Evolutionary conservation across 176 grass and related monocot species (phyloP).

Genomic region (Juncus inflexus): DNA sequence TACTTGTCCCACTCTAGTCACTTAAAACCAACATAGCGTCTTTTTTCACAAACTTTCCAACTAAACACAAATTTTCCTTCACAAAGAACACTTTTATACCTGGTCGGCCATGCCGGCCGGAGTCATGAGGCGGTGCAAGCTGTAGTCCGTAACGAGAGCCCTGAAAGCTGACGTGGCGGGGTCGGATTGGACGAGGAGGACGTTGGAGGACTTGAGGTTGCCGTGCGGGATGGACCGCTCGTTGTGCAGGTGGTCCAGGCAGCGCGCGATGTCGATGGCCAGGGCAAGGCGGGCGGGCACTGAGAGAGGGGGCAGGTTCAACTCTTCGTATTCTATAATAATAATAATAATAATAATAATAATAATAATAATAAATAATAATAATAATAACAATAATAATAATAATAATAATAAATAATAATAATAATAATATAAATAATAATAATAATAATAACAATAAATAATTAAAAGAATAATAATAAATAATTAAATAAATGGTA

Average conservation of each 20-base stretch:
- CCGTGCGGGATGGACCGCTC: conserved; percentile 76
- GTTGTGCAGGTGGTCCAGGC: conserved; percentile 81
- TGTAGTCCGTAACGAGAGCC: conserved; percentile 65
- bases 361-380: background rate
- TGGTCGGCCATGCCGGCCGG: conserved; percentile 58
- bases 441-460: background rate
- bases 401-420: background rate
- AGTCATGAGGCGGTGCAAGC: conserved; percentile 75
- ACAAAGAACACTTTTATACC: too few species aligned
- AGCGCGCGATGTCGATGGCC: conserved; percentile 46
- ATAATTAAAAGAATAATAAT: too few species aligned
- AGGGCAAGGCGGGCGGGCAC: conserved; percentile 46
- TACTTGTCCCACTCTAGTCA: too few species aligned
- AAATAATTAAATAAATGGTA: background rate
- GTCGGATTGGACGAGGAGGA: conserved; percentile 37
- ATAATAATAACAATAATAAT: background rate
- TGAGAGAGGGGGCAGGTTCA: conserved; percentile 48
- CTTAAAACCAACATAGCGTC: too few species aligned
- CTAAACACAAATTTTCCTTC: too few species aligned
- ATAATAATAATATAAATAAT: background rate
- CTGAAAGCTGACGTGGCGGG: background rate
- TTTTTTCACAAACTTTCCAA: too few species aligned
- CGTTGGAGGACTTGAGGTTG: conserved; percentile 77
- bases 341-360: conserved; percentile 21
- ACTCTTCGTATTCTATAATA: conserved; percentile 52